Percentiles rank a stretch among this genome's conserved stretches.
Evolutionary conservation across 2,329 filamentous ascomycete species (phyloP).

Genomic region (Epichloe bromicola): DNA sequence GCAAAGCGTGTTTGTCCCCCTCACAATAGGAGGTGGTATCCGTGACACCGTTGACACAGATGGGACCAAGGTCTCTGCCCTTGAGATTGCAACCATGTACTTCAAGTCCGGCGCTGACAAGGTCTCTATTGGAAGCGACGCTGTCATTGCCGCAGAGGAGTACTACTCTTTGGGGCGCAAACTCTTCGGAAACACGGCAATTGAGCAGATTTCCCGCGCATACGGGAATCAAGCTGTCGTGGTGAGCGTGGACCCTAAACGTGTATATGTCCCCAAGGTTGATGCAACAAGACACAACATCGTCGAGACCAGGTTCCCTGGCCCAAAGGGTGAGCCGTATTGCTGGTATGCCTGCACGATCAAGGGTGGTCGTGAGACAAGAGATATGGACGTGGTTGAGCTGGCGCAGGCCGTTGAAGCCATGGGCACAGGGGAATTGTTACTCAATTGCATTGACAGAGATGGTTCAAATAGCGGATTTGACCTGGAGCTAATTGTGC

Average conservation of each 20-base stretch:
- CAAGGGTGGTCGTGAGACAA: conserved; percentile 87
- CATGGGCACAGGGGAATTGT: conserved; percentile 87
- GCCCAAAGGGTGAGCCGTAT: conserved; percentile 62
- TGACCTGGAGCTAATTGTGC: conserved; percentile 78
- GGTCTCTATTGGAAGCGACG: conserved; percentile 91
- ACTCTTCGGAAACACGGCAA: conserved; percentile 71
- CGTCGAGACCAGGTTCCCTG: conserved; percentile 54
- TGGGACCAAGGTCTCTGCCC: conserved; percentile 71
- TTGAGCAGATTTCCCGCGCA: conserved; percentile 85
- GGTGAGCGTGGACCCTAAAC: conserved; percentile 85
- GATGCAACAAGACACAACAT: conserved; percentile 62
- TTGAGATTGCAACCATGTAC: conserved; percentile 92
- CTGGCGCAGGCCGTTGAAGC: conserved; percentile 81
- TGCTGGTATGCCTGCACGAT: conserved; percentile 99
- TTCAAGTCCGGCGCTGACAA: conserved; percentile 97
- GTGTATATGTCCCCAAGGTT: conserved; percentile 67
- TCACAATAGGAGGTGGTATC: conserved; percentile 93
- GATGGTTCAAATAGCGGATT: conserved; percentile 93
- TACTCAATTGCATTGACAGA: conserved; percentile 95
- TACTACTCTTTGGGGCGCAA: conserved; percentile 62
- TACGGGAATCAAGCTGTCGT: conserved; percentile 97
- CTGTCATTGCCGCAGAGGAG: conserved; percentile 82
- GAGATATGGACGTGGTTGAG: conserved; percentile 85
- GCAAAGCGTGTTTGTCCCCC: conserved; percentile 84
- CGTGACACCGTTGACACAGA: conserved; percentile 84